phyloP scores from a whole-genome alignment of 805 yeast species.

The Millerago galiae region DNA sequence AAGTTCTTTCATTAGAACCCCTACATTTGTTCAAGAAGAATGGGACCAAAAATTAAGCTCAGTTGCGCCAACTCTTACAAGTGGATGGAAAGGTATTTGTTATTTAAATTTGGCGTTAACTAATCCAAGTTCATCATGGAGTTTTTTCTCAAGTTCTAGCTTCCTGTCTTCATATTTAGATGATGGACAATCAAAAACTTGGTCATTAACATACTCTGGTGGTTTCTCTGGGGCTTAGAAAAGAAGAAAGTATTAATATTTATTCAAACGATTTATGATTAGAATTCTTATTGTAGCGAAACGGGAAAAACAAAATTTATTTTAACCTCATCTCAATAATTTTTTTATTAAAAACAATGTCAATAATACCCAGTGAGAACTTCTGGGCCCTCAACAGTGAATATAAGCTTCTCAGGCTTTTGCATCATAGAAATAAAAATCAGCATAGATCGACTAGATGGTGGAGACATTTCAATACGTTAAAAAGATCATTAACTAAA shows the following conservation, averaged over 20 bases:
- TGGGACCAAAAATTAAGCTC: conserved; percentile 46
- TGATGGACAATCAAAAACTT: conserved; percentile 79
- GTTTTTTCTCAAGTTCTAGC: conserved; percentile 47
- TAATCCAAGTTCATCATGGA: conserved; percentile 59
- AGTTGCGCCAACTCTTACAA: conserved; percentile 43
- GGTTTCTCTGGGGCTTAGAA: conserved; percentile 15
- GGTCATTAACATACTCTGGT: conserved; percentile 78
- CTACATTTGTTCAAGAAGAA: conserved; percentile 53
- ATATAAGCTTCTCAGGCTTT: conserved; percentile 48
- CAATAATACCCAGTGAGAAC: conserved; percentile 4
- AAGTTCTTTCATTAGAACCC: conserved; percentile 52
- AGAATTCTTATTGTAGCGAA: background rate
- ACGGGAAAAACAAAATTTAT: background rate
- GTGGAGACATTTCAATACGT: conserved; percentile 66
- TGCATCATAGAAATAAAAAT: conserved; percentile 67
- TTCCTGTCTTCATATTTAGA: conserved; percentile 61
- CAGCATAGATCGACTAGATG: conserved; percentile 70
- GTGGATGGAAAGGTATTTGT: conserved; percentile 71
- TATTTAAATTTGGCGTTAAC: conserved; percentile 68
- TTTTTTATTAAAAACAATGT: background rate
- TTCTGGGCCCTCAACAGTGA: conserved; percentile 36
- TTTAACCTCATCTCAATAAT: background rate
- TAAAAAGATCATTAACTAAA: conserved; percentile 50
- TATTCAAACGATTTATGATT: background rate
- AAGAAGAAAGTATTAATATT: background rate